Conservation (phyloP, 139 green algal genomes). For the Chlamydomonas sp. region DNA sequence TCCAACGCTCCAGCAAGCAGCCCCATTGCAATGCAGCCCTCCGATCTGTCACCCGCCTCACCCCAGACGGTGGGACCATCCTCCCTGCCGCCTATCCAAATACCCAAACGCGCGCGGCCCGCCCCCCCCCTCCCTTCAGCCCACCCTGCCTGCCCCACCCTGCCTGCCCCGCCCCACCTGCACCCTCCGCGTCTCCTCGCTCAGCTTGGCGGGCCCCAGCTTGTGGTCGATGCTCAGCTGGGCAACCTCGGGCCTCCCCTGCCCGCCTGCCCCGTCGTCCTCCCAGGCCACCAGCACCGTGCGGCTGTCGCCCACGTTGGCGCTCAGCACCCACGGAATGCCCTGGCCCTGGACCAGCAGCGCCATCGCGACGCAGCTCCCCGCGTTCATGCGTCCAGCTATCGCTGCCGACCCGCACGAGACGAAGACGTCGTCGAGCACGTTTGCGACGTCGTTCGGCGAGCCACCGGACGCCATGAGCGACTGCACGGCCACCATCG, state of each 20-base stretch:
- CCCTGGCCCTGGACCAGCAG: constrained; percentile 2
- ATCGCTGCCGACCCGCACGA: not conserved
- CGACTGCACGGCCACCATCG: constrained; percentile 27
- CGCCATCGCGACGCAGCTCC: constrained; percentile 20
- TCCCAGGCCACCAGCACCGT: constrained; percentile 31
- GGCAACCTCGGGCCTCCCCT: not conserved
- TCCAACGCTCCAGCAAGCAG: no score
- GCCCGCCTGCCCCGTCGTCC: not conserved
- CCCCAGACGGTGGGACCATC: no score
- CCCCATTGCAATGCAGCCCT: no score
- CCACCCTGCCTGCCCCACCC: not conserved
- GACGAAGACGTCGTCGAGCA: constrained; percentile 32
- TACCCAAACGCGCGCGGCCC: no score
- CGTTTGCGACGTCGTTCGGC: constrained; percentile 9
- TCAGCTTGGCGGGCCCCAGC: constrained; percentile 31
- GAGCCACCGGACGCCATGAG: constrained; percentile 14
- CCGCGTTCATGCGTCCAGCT: constrained; percentile 5
- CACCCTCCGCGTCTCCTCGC: constrained; percentile 39
- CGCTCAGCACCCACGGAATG: constrained; percentile 25
- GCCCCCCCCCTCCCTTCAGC: not conserved
- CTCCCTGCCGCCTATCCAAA: no score
- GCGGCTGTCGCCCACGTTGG: constrained; percentile 40
- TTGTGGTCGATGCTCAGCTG: constrained; percentile 31
- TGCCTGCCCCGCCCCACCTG: constrained; percentile 3
- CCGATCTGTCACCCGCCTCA: no score